Evolutionary conservation across 305 asterid species (phyloP).

Genomic region (Ajuga reptans): DNA sequence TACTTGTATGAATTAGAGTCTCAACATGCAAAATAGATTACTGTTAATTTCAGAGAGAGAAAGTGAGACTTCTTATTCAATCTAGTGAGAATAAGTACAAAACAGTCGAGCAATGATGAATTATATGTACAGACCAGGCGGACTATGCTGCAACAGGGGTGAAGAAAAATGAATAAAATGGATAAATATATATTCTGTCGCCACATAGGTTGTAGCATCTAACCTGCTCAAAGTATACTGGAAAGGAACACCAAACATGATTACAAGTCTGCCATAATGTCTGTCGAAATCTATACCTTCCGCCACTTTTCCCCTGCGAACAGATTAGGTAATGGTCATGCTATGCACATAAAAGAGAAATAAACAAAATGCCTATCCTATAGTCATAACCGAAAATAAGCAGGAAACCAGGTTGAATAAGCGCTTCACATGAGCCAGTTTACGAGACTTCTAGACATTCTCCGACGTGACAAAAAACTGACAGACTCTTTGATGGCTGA

Average conservation of each 20-base stretch:
- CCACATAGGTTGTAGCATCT: constrained; percentile 16
- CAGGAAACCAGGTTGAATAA: background rate
- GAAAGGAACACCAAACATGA: constrained; percentile 94
- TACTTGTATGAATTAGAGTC: background rate
- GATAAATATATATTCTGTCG: background rate
- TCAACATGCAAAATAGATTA: background rate
- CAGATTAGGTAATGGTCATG: constrained; percentile 12
- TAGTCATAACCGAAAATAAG: background rate
- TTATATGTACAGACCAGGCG: background rate
- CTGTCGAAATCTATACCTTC: constrained; percentile 98
- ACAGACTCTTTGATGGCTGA: background rate
- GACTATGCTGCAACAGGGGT: background rate
- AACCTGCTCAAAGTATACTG: constrained; percentile 95
- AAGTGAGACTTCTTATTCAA: background rate
- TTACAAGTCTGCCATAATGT: constrained; percentile 96
- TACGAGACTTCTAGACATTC: background rate
- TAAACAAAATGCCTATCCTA: background rate
- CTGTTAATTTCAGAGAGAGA: background rate
- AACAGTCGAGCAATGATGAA: background rate
- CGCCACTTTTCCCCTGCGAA: constrained; percentile 92
- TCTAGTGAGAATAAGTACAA: background rate
- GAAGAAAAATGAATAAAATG: too few relatives aligned
- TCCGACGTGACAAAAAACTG: background rate
- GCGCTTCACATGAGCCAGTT: background rate
- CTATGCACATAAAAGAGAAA: constrained; percentile 5